phyloP scores from a whole-genome alignment of 345 rosid species.

The Cardamine resedifolia region DNA sequence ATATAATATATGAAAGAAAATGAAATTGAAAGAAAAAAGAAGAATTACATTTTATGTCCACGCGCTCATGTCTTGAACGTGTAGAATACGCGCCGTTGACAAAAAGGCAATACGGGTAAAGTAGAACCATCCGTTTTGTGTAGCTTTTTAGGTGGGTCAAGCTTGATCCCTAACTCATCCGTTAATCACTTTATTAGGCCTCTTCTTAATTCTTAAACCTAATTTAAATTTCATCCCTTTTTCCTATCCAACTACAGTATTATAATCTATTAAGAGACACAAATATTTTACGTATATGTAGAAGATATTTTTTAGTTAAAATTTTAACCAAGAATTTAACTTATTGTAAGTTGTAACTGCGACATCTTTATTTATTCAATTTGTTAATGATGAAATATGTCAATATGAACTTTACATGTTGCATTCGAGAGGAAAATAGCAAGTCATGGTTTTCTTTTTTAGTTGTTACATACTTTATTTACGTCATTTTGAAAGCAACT shows the following conservation, averaged over 20 bases:
- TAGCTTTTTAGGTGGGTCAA: slow-evolving; percentile 22
- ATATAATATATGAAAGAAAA: neutral
- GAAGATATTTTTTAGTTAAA: neutral
- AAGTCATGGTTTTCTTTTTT: neutral
- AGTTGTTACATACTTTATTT: neutral
- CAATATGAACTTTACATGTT: neutral
- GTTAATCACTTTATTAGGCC: slow-evolving; percentile 25
- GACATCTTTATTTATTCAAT: neutral
- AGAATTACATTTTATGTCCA: neutral
- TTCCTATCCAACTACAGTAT: neutral
- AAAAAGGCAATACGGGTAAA: slow-evolving; percentile 18
- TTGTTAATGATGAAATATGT: neutral
- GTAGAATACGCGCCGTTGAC: slow-evolving; percentile 27
- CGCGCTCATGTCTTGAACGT: slow-evolving; percentile 14
- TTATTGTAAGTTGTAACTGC: neutral
- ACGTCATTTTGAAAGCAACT: neutral
- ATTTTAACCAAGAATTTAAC: neutral
- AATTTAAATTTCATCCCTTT: neutral
- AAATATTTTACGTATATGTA: neutral
- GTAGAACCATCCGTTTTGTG: slow-evolving; percentile 25
- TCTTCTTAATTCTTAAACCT: slow-evolving; percentile 12
- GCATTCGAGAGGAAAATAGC: neutral
- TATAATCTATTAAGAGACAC: neutral
- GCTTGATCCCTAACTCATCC: slow-evolving; percentile 20
- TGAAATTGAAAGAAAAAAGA: neutral